Evolutionary conservation across 2,329 filamentous ascomycete genomes (phyloP).

Genomic region (Ophioceras dolichostomum): DNA sequence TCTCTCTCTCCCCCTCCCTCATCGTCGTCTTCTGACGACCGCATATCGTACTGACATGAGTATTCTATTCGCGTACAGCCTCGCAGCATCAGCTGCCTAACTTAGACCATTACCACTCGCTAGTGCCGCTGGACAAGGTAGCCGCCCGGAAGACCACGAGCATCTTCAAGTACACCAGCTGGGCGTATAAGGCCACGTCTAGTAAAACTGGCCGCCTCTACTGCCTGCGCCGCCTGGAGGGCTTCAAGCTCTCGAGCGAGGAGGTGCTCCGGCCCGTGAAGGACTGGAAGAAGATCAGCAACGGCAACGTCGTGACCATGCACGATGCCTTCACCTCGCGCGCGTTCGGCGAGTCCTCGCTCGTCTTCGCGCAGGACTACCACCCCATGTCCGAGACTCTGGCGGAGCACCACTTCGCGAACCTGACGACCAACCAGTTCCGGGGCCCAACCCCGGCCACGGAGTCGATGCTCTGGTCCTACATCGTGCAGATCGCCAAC

Average conservation of each 20-base stretch:
- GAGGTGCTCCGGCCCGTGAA: slow-evolving; percentile 77
- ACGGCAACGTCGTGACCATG: slow-evolving; percentile 70
- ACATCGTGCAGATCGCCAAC: slow-evolving; percentile 82
- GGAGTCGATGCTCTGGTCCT: slow-evolving; percentile 78
- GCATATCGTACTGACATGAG: too few species aligned
- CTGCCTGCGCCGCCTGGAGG: slow-evolving; percentile 75
- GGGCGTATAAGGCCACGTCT: slow-evolving; percentile 90
- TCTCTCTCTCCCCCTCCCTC: too few species aligned
- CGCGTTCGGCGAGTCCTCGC: slow-evolving; percentile 86
- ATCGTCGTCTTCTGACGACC: too few species aligned
- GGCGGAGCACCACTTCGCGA: slow-evolving; percentile 62
- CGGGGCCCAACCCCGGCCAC: slow-evolving; percentile 26
- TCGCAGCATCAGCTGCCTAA: slow-evolving; percentile 2
- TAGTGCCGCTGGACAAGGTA: slow-evolving; percentile 71
- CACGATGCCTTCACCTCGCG: slow-evolving; percentile 90
- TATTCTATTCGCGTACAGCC: not conserved
- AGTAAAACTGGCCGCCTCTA: slow-evolving; percentile 84
- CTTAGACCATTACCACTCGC: slow-evolving; percentile 72
- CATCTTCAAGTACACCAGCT: slow-evolving; percentile 79
- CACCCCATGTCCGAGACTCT: slow-evolving; percentile 85
- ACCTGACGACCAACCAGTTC: slow-evolving; percentile 18
- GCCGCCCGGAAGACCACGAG: slow-evolving; percentile 65
- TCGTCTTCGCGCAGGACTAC: slow-evolving; percentile 90
- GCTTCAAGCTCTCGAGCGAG: slow-evolving; percentile 80
- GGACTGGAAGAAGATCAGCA: slow-evolving; percentile 78